Percentiles rank a stretch among this genome's conserved stretches.
Evolutionary conservation across 768 basidiomycete genomes (phyloP).

Genomic region (Fomitopsis pulvina): DNA sequence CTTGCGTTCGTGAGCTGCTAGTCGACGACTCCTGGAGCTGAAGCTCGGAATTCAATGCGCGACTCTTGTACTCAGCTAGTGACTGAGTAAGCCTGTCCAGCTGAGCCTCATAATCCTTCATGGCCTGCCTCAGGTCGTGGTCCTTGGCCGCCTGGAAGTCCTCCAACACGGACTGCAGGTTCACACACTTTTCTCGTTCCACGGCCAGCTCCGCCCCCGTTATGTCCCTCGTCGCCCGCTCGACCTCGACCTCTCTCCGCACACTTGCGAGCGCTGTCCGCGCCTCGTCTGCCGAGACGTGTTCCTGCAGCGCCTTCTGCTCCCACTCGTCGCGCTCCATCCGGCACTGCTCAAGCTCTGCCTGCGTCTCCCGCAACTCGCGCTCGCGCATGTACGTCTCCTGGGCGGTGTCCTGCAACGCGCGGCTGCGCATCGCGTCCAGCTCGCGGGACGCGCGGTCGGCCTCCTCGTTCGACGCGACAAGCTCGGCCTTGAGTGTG

Average conservation of each 20-base stretch:
- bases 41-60: conserved; percentile 85
- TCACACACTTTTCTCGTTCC: conserved; percentile 69
- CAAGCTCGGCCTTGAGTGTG: conserved; percentile 75
- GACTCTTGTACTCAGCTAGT: conserved; percentile 85
- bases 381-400: conserved; percentile 68
- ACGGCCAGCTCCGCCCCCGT: conserved; percentile 51
- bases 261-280: conserved; percentile 48
- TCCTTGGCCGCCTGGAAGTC: conserved; percentile 96
- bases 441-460: conserved; percentile 67
- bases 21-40: conserved; percentile 68
- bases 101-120: conserved; percentile 76
- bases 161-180: conserved; percentile 87
- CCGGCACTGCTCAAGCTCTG: conserved; percentile 82
- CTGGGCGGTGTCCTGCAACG: conserved; percentile 60
- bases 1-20: conserved; percentile 58
- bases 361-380: conserved; percentile 73
- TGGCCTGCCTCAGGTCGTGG: conserved; percentile 79
- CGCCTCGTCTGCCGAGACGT: conserved; percentile 64
- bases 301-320: conserved; percentile 53
- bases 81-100: conserved; percentile 63
- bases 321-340: conserved; percentile 80
- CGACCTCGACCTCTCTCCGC: conserved; percentile 60
- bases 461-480: conserved; percentile 68
- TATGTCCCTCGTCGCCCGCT: conserved; percentile 51
- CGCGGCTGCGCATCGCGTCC: conserved; percentile 55